Base-by-base conservation (phyloP, 345 rosid species). In the Ceriops tagal region DNA sequence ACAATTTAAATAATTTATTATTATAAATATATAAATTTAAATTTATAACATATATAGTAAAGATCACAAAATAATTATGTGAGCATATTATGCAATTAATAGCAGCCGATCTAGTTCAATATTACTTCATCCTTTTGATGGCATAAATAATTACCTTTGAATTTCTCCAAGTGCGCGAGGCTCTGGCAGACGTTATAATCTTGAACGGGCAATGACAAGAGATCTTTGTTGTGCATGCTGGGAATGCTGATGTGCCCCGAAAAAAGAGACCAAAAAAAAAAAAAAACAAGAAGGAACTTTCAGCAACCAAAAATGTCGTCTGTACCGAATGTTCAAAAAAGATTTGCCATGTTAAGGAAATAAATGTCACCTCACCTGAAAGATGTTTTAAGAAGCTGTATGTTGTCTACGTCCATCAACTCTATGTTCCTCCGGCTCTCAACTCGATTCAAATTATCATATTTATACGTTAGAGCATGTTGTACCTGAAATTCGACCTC, bases 101-200 rank as follows among this genome's bases (percentile, higher is more conserved):
- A n/a, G n/a, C n/a, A n/a, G n/a, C n/a, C n/a, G n/a, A n/a, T n/a
- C n/a, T n/a, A n/a, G n/a, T n/a, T n/a, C n/a, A n/a, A n/a, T n/a
- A n/a, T n/a, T n/a, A n/a, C n/a, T n/a, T n/a, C n/a, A n/a, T n/a
- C n/a, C n/a, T n/a, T n/a, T n/a, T n/a, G n/a, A n/a, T n/a, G n/a
- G n/a, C n/a, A n/a, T n/a, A n/a, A n/a, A n/a, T n/a, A n/a, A 6
- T 15, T 53, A 72, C 75, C 69, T 60, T 34, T 59, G 65, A 2
- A 58, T 51, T 39, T 47, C 31, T 62, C 24, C 53, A 7, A 70
- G 65, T 34, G 65, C 75, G 22, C 18, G 65, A 72, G 30, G 22
- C 52, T 46, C 46, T 72, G 75, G 58, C 52, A 58, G 4, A 27
- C 15, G 35, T 72, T 72, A 49, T 53, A 72, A 58, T 72, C 75